Base-by-base conservation (phyloP, 139 green algal species). In the Deuterostichococcus epilithicus region DNA sequence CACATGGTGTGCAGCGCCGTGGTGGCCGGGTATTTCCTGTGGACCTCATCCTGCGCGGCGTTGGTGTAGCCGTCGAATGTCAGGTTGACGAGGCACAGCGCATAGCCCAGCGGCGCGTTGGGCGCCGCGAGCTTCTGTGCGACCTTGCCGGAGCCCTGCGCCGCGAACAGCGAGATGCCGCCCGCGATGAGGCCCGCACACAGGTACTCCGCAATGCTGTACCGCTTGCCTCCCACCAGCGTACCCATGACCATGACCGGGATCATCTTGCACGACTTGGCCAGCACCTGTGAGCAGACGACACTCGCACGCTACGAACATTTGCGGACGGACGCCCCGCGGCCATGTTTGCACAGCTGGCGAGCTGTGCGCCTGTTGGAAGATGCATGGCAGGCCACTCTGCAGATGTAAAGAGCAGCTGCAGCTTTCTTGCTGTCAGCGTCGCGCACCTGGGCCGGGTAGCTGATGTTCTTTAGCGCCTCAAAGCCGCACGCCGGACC, bases 241-340 rank as follows among this genome's bases (percentile, higher is more conserved):
- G 89, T 91, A 15, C 95, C 96, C 80, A 95, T 91, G 0, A 98
- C 30, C 95, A 99, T 98, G 32, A 98, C 93, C 0, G 94, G 94
- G 1, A 98, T 93, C 93, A 98, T 95, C 84, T 99, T 99, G 81
- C 90, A 97, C 25, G 91, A 97, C 87, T 99, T 99, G 63, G 90
- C 92, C n/a, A 98, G 86, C 70, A 98, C 94, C 88, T 97, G 92
- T 52, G 42, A 8, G 13, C 74, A 39, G 36, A 3, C 13, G 38
- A 32, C 35, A 39, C 30, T 13, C 25, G 65, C 22, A 20, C 22
- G 65, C 13, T 23, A 20, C 20, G 52, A 66, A 20, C 52, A 20
- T 66, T 66, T 20, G 23, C 20, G 52, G 52, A 66, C 52, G 52
- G 52, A 66, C 52, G 23, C 22, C 23, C n/a, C n/a, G 52, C 66